phyloP scores from a whole-genome alignment of 78 protist genomes.

The Capsaspora owczarzaki region DNA sequence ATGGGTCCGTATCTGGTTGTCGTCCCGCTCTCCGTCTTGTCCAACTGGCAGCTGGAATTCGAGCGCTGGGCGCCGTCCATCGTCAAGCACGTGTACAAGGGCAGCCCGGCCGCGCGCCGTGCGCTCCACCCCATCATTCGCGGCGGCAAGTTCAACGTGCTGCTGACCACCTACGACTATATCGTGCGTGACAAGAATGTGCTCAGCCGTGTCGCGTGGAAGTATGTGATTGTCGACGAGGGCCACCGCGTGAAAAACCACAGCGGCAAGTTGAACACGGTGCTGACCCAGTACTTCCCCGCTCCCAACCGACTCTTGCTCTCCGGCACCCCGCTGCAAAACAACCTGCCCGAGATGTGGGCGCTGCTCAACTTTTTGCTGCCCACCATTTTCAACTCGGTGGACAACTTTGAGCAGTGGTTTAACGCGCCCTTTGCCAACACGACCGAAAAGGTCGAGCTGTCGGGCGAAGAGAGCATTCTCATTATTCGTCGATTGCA shows the following conservation, averaged over 20 bases:
- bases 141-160: slow-evolving; percentile 49
- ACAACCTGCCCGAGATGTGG: slow-evolving; percentile 87
- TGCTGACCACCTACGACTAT: slow-evolving; percentile 69
- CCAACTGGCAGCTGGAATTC: slow-evolving; percentile 89
- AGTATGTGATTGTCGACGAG: slow-evolving; percentile 70
- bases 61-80: slow-evolving; percentile 76
- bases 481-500: slow-evolving; percentile 72
- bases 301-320: slow-evolving; percentile 49
- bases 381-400: slow-evolving; percentile 66
- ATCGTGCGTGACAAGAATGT: slow-evolving; percentile 16
- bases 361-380: slow-evolving; percentile 78
- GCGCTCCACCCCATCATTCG: neutral
- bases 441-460: slow-evolving; percentile 32
- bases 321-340: slow-evolving; percentile 97
- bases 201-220: slow-evolving; percentile 29
- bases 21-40: slow-evolving; percentile 91
- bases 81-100: slow-evolving; percentile 52
- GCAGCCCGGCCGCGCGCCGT: slow-evolving; percentile 40
- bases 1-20: slow-evolving; percentile 89
- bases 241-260: slow-evolving; percentile 70
- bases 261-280: slow-evolving; percentile 8
- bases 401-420: slow-evolving; percentile 72
- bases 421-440: slow-evolving; percentile 76
- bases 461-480: slow-evolving; percentile 59
- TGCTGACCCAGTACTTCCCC: slow-evolving; percentile 7